Conservation (phyloP, 257 asterid species). For the Paulownia fortunei region DNA sequence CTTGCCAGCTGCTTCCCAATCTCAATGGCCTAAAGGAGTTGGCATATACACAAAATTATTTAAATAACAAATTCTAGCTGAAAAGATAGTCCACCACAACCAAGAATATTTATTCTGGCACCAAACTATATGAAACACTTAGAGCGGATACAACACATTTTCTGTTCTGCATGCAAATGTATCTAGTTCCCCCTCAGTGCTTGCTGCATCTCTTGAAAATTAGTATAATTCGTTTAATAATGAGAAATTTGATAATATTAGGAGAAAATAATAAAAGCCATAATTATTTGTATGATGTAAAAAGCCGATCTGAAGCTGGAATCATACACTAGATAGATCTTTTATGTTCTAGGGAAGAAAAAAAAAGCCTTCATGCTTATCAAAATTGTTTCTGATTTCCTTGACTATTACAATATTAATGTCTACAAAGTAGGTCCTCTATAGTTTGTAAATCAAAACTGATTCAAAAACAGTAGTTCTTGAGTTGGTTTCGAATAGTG, state of each 20-base stretch:
- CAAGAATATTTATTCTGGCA: neutral
- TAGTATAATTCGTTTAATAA: no score
- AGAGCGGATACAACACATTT: neutral
- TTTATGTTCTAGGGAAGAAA: no score
- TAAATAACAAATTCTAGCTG: neutral
- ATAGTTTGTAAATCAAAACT: no score
- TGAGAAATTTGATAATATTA: neutral
- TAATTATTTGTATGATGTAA: neutral
- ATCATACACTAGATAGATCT: no score
- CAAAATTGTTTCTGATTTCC: no score
- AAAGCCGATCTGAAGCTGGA: no score
- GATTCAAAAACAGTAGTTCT: no score
- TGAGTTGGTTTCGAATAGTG: no score
- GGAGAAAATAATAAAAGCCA: neutral
- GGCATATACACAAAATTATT: neutral
- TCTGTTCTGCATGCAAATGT: neutral
- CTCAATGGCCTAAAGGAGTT: constrained; percentile 64
- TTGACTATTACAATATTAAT: no score
- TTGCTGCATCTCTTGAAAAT: neutral
- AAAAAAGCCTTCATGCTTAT: no score
- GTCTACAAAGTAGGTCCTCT: no score
- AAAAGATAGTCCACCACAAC: neutral
- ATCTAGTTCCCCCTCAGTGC: neutral
- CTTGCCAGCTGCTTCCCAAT: constrained; percentile 79
- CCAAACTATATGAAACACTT: neutral